Conservation (phyloP, 345 rosid genomes). For the Eucalyptus coolabah region DNA sequence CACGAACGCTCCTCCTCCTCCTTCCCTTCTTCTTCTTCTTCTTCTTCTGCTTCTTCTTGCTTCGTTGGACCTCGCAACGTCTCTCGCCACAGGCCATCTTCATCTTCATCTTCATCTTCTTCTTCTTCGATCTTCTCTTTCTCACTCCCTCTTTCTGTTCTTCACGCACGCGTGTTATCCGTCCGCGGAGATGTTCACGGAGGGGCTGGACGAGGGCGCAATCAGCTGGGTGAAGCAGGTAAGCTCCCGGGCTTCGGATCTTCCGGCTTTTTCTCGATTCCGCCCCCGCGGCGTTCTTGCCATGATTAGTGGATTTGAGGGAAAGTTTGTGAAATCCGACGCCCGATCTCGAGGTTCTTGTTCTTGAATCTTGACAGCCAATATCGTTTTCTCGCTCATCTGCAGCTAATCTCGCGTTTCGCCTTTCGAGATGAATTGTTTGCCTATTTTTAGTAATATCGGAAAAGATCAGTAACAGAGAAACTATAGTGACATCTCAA, state of each 20-base stretch:
- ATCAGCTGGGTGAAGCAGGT: conserved; percentile 82
- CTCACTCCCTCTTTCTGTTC: background rate
- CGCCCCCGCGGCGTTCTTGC: background rate
- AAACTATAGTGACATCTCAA: background rate
- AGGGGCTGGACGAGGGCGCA: conserved; percentile 53
- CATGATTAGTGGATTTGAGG: background rate
- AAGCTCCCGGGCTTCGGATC: background rate
- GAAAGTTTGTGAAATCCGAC: background rate
- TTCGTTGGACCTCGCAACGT: background rate
- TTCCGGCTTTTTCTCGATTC: background rate
- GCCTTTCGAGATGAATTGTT: background rate
- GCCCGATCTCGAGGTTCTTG: background rate
- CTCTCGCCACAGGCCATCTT: background rate
- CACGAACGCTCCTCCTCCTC: background rate
- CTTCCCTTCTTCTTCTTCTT: background rate
- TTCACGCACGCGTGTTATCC: background rate
- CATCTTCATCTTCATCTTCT: background rate
- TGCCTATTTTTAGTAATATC: background rate
- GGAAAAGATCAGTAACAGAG: background rate
- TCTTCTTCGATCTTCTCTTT: background rate
- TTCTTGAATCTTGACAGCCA: background rate
- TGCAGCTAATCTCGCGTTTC: background rate
- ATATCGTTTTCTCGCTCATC: background rate
- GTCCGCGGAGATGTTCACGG: conserved; percentile 33
- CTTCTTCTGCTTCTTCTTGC: background rate